Evolutionary conservation across 768 basidiomycete genomes (phyloP).

Genomic region (Termitomyces bulborhizus): DNA sequence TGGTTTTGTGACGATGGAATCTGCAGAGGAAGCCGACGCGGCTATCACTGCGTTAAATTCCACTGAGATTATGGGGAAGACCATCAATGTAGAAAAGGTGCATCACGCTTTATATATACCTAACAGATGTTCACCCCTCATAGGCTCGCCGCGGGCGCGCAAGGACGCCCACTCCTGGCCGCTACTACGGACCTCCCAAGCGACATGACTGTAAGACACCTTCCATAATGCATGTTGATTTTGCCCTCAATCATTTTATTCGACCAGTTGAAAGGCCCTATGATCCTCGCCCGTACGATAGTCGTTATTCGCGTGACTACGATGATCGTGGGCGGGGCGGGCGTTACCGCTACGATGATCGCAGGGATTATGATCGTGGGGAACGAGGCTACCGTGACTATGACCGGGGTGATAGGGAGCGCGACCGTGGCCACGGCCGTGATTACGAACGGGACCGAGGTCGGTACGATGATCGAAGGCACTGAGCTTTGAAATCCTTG

Average conservation of each 20-base stretch:
- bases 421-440: constrained; percentile 23
- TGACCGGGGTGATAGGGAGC: constrained; percentile 38
- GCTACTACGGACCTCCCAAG: constrained; percentile 93
- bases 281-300: constrained; percentile 88
- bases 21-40: constrained; percentile 84
- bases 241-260: constrained; percentile 9
- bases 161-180: constrained; percentile 88
- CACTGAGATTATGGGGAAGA: constrained; percentile 84
- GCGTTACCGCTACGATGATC: constrained; percentile 40
- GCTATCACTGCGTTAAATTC: constrained; percentile 80
- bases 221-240: not conserved
- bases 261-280: constrained; percentile 77
- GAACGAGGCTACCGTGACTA: constrained; percentile 34
- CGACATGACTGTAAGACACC: constrained; percentile 51
- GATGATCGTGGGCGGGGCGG: constrained; percentile 49
- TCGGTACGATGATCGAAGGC: constrained; percentile 24
- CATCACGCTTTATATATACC: not conserved
- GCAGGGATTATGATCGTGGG: constrained; percentile 35
- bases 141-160: constrained; percentile 89
- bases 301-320: constrained; percentile 56
- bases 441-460: constrained; percentile 18
- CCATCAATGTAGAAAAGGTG: constrained; percentile 86
- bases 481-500: constrained; percentile 5
- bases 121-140: not conserved
- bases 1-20: constrained; percentile 77